Evolutionary conservation across 441 rosid genomes (phyloP).

Genomic region (Theobroma grandiflorum): DNA sequence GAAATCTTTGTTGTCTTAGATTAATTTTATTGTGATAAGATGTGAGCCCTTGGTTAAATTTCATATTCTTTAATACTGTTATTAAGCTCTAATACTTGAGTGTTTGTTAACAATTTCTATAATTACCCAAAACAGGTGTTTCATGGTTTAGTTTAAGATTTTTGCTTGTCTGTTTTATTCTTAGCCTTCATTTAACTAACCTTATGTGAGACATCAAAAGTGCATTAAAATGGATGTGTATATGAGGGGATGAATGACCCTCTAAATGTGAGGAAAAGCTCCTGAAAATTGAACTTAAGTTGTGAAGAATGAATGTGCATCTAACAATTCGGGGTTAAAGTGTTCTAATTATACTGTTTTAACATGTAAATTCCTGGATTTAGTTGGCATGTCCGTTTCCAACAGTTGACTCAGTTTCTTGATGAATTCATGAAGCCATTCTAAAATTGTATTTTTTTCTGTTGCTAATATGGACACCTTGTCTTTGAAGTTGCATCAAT

Average conservation of each 20-base stretch:
- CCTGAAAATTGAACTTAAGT: not conserved
- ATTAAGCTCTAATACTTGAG: not conserved
- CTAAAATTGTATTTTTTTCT: not conserved
- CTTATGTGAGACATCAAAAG: not conserved
- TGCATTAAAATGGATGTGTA: not conserved
- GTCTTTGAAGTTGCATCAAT: not conserved
- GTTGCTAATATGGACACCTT: not conserved
- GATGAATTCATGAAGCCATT: not conserved
- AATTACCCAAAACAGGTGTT: not conserved
- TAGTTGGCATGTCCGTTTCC: not conserved
- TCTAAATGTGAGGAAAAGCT: not conserved
- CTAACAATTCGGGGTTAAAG: not conserved
- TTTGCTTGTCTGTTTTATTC: not conserved
- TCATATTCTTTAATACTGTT: not conserved
- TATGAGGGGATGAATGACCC: not conserved
- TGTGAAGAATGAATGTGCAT: not conserved
- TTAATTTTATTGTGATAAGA: not conserved
- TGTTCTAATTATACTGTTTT: not conserved
- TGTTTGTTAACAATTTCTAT: not conserved
- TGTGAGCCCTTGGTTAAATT: not conserved
- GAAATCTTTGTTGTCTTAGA: not conserved
- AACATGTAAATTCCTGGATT: not conserved
- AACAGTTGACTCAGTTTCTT: not conserved
- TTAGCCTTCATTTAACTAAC: not conserved
- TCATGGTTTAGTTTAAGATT: slow-evolving; percentile 1